These are phyloP conservation scores for Emydomyces testavorans DNA, from an alignment of 2,329 filamentous ascomycete species.

Conservation along the genomic window DNA sequence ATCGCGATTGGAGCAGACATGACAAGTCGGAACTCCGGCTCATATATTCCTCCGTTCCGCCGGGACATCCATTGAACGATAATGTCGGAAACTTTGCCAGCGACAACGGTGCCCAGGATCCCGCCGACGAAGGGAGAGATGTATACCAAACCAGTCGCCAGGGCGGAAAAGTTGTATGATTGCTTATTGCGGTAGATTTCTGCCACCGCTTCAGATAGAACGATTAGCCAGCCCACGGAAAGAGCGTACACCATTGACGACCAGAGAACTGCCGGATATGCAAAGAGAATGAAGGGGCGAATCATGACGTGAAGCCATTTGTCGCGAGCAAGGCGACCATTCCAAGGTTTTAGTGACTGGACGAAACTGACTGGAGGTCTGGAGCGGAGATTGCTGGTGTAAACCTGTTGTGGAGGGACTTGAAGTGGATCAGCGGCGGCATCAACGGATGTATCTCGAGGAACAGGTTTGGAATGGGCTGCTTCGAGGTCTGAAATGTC, in stretches of 20 bases:
- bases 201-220: slow-evolving; percentile 77
- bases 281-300: slow-evolving; percentile 73
- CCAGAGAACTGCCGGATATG: slow-evolving; percentile 85
- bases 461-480: slow-evolving; percentile 16
- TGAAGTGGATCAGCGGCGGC: slow-evolving; percentile 19
- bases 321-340: slow-evolving; percentile 66
- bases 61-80: slow-evolving; percentile 72
- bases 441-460: slow-evolving; percentile 26
- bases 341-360: slow-evolving; percentile 64
- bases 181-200: slow-evolving; percentile 60
- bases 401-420: slow-evolving; percentile 33
- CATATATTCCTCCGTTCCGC: slow-evolving; percentile 84
- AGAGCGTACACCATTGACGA: slow-evolving; percentile 73
- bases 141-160: slow-evolving; percentile 78
- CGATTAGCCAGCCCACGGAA: slow-evolving; percentile 89
- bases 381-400: slow-evolving; percentile 59
- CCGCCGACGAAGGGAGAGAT: slow-evolving; percentile 82
- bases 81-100: slow-evolving; percentile 74
- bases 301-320: slow-evolving; percentile 67
- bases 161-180: slow-evolving; percentile 66
- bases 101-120: slow-evolving; percentile 80
- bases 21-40: slow-evolving; percentile 82
- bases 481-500: slow-evolving; percentile 24
- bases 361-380: slow-evolving; percentile 58
- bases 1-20: slow-evolving; percentile 75